Percentiles rank a stretch among this genome's conserved stretches.
These are phyloP conservation scores for Sutorius australiensis DNA, from an alignment of 768 basidiomycete species.

Conservation along the genomic window DNA sequence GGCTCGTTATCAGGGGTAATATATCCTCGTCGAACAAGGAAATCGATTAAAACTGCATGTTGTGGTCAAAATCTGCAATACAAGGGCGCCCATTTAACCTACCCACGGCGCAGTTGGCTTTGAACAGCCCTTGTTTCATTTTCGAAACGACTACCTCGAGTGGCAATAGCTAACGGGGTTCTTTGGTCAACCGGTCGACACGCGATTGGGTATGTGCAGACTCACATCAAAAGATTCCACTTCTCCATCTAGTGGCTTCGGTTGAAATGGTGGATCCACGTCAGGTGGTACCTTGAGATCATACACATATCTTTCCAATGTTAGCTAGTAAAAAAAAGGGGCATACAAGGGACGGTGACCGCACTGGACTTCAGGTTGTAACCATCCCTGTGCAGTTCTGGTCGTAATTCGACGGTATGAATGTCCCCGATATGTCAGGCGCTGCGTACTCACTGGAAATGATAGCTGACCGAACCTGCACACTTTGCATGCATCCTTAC, in stretches of 20 bases:
- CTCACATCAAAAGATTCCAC: conserved; percentile 89
- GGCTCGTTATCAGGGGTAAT: conserved; percentile 88
- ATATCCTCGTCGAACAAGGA: conserved; percentile 81
- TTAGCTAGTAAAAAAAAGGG: not conserved
- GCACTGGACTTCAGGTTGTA: conserved; percentile 86
- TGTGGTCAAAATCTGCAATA: conserved; percentile 1
- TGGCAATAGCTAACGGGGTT: conserved; percentile 52
- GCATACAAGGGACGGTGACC: conserved; percentile 18
- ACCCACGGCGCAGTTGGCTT: conserved; percentile 90
- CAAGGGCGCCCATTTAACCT: conserved; percentile 16
- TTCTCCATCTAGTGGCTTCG: conserved; percentile 84
- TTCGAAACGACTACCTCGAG: conserved; percentile 58
- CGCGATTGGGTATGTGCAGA: not conserved
- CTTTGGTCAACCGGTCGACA: not conserved
- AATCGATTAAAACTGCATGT: conserved; percentile 78
- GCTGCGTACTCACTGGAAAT: conserved; percentile 50
- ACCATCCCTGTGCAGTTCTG: conserved; percentile 43
- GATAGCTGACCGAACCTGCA: conserved; percentile 78
- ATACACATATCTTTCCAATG: conserved; percentile 67
- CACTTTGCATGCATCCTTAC: conserved; percentile 55
- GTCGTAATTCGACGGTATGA: not conserved
- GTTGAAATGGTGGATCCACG: conserved; percentile 49
- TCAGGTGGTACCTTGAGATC: conserved; percentile 68
- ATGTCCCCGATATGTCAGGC: not conserved
- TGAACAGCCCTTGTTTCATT: conserved; percentile 75